These are phyloP conservation scores for Fusarium algeriense DNA, from an alignment of 2,329 filamentous ascomycete genomes.

Conservation along the genomic window DNA sequence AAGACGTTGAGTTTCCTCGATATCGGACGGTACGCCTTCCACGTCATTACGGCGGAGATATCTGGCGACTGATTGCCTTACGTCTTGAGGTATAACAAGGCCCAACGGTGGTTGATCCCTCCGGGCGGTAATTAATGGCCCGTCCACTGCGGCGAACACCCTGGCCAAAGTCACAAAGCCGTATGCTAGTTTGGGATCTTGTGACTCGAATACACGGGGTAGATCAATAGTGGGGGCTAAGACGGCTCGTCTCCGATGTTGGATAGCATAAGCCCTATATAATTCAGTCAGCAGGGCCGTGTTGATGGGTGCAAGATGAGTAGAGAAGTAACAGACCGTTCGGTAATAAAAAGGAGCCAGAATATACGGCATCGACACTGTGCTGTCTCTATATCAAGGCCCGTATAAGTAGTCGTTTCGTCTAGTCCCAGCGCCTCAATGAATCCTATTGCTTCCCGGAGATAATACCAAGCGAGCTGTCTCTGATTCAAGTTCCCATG, in stretches of 20 bases:
- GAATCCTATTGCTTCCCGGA: constrained; percentile 42
- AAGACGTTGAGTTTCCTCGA: constrained; percentile 38
- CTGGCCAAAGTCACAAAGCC: constrained; percentile 37
- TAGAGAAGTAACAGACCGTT: constrained; percentile 22
- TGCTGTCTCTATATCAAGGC: constrained; percentile 15
- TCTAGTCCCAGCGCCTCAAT: constrained; percentile 31
- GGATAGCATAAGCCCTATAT: constrained; percentile 38
- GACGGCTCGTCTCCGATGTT: constrained; percentile 29
- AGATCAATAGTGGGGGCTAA: constrained; percentile 34
- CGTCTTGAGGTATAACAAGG: neutral
- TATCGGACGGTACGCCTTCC: constrained; percentile 8
- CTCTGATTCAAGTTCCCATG: constrained; percentile 34
- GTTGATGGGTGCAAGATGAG: neutral
- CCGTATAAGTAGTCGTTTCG: constrained; percentile 24
- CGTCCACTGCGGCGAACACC: constrained; percentile 36
- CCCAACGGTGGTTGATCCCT: neutral
- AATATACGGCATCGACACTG: constrained; percentile 36
- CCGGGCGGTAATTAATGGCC: constrained; percentile 10
- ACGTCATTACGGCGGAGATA: neutral
- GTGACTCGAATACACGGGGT: constrained; percentile 36
- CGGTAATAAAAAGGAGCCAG: constrained; percentile 42
- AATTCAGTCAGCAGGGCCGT: neutral
- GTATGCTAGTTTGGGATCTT: constrained; percentile 36
- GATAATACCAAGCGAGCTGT: constrained; percentile 37
- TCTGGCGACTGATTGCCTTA: neutral